Evolutionary conservation across 495 filamentous ascomycete species (phyloP), one percentile per base, ranked within the genome.

Genomic region (Rusavskia elegans): DNA sequence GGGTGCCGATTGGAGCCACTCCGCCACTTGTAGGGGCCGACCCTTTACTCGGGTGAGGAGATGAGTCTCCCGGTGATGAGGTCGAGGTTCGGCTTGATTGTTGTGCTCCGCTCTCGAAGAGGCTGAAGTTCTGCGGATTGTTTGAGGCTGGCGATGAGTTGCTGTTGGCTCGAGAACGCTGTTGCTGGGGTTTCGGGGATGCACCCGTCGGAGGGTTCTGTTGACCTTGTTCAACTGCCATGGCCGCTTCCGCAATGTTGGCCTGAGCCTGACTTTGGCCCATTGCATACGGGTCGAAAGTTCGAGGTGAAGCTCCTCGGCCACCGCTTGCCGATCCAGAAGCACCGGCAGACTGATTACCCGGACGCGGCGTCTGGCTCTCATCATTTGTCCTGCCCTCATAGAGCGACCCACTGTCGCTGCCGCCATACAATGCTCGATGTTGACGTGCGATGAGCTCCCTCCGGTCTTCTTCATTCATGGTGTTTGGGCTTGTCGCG

Each of bases 371-470:
- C 39, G 68, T 68, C 49, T 71, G 68, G 19, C 68, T 71, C 45
- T 90, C 86, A 53, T 85, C 80, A 30, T 70, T 70, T 63, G 84
- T 80, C 57, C 66, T 74, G 53, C 66, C 77, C 42, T 69, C 68
- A 50, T 78, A 78, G 54, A 74, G 72, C 65, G 78, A 88, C 40
- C 67, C 63, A 49, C 66, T 75, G 60, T 75, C 77, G 54, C 89
- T 82, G 55, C 80, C 77, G 63, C 87, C 87, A 66, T 95, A 98
- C 58, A 98, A 68, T 46, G 88, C 88, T 57, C 83, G 84, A 65
- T 92, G 88, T 67, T 98, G 92, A 62, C 89, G 89, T 58, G 89
- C 84, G 61, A 98, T 90, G 59, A 98, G 79, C 53, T 96, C 89
- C 54, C 92, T 90, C 61, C 92, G 88, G 54, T 94, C 89, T 49